Evolutionary conservation across 2,329 filamentous ascomycete genomes (phyloP), one percentile per base, ranked within the genome.

Genomic region (Ceratocystis diversiconidia): DNA sequence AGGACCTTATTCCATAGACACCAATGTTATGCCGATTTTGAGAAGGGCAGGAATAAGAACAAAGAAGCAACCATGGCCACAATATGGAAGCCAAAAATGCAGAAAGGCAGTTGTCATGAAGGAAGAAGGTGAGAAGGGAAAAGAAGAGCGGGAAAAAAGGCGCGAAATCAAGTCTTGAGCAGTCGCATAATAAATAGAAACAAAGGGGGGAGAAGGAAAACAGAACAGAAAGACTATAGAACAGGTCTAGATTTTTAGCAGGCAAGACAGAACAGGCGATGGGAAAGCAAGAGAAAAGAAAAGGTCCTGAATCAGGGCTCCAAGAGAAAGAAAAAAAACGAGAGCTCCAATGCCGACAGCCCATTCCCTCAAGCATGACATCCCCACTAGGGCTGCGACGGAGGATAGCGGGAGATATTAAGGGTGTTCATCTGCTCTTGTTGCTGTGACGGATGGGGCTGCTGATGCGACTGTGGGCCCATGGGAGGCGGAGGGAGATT

Each of bases 401-500:
- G 61, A 12, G 50, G 15, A 62, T 62, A 62, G 12, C 43, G 61
- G 17, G 61, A 32, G 17, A 62, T 62, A 32, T 62, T 62, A 12
- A 62, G 61, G 7, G 61, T 5, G 10, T 25, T 19, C 41, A 62
- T 62, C 25, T 50, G 61, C 2, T 62, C 25, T 44, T 62, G 61
- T 71, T 70, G 69, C 72, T 72, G 73, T 70, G 72, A 73, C 73
- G 10, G 65, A 43, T 41, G 55, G 6, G 52, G 5, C 22, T 44
- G 57, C 10, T 46, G 43, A 19, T 61, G 55, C 22, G 28, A 10
- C 22, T 12, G 57, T 17, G 48, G 43, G 57, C 57, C 57, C n/a
- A 48, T 62, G n/a, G 44, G 28, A 7, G 57, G 64, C 8, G 55
- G 55, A 7, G 64, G 64, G 19, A 60, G 52, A 19, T 25, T 44